Evolutionary conservation across 1,139 yeast genomes (phyloP).

Genomic region (Kurtzmaniella quercitrusa): DNA sequence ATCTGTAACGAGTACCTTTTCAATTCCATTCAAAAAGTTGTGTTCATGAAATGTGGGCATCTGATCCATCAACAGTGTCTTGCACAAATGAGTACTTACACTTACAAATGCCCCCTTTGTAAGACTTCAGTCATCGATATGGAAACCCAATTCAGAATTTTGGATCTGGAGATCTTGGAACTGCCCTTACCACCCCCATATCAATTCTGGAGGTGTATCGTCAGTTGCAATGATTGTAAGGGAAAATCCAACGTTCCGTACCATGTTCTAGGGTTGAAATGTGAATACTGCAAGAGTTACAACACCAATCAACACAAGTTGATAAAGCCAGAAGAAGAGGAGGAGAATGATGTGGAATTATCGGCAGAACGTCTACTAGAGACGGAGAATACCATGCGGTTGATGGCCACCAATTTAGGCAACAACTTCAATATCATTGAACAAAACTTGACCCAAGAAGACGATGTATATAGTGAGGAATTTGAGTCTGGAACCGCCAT

Average conservation of each 20-base stretch:
- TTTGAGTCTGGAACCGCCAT: constrained; percentile 14
- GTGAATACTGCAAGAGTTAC: constrained; percentile 82
- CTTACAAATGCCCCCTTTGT: constrained; percentile 89
- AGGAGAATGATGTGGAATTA: constrained; percentile 21
- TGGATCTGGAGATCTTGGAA: constrained; percentile 75
- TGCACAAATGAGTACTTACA: constrained; percentile 71
- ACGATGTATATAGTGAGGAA: constrained; percentile 15
- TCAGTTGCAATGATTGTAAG: constrained; percentile 85
- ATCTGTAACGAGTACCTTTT: constrained; percentile 91
- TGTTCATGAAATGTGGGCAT: constrained; percentile 93
- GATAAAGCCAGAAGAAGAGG: constrained; percentile 52
- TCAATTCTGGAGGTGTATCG: constrained; percentile 67
- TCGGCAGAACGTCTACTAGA: constrained; percentile 5
- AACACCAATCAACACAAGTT: constrained; percentile 73
- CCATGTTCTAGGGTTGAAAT: constrained; percentile 83
- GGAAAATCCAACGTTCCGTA: constrained; percentile 74
- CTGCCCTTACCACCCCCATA: constrained; percentile 82
- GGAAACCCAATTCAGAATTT: constrained; percentile 80
- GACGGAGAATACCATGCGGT: constrained; percentile 21
- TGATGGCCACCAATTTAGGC: constrained; percentile 33
- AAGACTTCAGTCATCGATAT: constrained; percentile 79
- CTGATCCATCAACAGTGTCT: constrained; percentile 86
- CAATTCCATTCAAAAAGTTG: constrained; percentile 79
- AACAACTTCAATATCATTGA: constrained; percentile 36
- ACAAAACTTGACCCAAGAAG: constrained; percentile 11